phyloP scores from a whole-genome alignment of 208 protist genomes.

The Leishmania braziliensis region DNA sequence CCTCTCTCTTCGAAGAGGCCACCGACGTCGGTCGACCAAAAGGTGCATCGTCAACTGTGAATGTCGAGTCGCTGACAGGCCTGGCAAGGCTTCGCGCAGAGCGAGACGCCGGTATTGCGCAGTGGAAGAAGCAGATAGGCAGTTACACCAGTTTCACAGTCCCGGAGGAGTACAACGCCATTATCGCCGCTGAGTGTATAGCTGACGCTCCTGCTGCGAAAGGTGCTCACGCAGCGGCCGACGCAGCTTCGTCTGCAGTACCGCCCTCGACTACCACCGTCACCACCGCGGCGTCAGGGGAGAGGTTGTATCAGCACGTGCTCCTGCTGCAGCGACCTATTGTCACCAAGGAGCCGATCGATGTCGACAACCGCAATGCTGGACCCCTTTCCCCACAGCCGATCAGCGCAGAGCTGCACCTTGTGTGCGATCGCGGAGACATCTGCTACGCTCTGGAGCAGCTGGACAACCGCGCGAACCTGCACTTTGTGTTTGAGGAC shows the following conservation, averaged over 20 bases:
- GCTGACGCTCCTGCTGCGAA: neutral
- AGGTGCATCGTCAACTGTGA: neutral
- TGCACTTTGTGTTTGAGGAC: slow-evolving; percentile 64
- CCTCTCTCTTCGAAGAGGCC: slow-evolving; percentile 20
- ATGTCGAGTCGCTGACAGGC: slow-evolving; percentile 29
- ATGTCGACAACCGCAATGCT: slow-evolving; percentile 43
- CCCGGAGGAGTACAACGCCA: neutral
- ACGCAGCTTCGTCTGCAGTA: neutral
- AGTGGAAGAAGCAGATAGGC: slow-evolving; percentile 56
- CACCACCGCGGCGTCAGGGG: neutral
- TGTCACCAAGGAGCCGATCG: slow-evolving; percentile 43
- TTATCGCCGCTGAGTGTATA: neutral
- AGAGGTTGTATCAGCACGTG: slow-evolving; percentile 41
- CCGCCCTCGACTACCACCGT: neutral
- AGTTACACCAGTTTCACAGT: slow-evolving; percentile 55
- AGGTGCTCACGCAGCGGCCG: neutral
- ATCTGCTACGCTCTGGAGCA: slow-evolving; percentile 51
- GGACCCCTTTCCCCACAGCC: slow-evolving; percentile 47
- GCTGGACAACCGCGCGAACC: slow-evolving; percentile 43
- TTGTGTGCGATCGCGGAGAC: slow-evolving; percentile 72
- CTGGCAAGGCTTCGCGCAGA: slow-evolving; percentile 40
- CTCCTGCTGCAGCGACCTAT: slow-evolving; percentile 55
- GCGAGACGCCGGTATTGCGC: slow-evolving; percentile 34
- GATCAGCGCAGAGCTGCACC: slow-evolving; percentile 65
- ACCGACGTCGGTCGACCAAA: neutral